Evolutionary conservation across 2,329 filamentous ascomycete species (phyloP).

Genomic region (Oidium heveae): DNA sequence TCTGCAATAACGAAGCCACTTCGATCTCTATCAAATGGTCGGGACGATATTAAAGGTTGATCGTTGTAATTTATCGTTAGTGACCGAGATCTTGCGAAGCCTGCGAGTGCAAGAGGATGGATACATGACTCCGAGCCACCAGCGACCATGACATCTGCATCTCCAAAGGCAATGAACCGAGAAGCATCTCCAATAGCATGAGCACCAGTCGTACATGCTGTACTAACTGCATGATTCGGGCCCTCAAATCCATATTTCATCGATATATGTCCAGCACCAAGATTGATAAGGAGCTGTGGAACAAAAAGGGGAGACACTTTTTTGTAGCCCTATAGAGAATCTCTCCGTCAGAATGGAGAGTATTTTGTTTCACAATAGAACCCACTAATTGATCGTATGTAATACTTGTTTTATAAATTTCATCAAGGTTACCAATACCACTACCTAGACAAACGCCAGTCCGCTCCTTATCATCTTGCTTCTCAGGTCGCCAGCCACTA

Average conservation of each 20-base stretch:
- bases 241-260: slow-evolving; percentile 80
- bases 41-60: slow-evolving; percentile 41
- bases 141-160: slow-evolving; percentile 90
- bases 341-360: background rate
- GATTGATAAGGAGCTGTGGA: slow-evolving; percentile 76
- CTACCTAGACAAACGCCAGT: slow-evolving; percentile 87
- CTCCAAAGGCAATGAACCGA: slow-evolving; percentile 74
- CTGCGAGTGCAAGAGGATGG: slow-evolving; percentile 76
- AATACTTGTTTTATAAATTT: slow-evolving; percentile 64
- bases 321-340: slow-evolving; percentile 44
- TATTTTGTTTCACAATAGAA: background rate
- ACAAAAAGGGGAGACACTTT: slow-evolving; percentile 89
- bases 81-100: slow-evolving; percentile 71
- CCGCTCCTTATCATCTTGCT: slow-evolving; percentile 36
- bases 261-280: slow-evolving; percentile 81
- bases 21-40: slow-evolving; percentile 63
- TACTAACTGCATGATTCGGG: slow-evolving; percentile 79
- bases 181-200: slow-evolving; percentile 86
- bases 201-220: slow-evolving; percentile 85
- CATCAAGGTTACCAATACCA: slow-evolving; percentile 82
- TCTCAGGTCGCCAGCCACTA: slow-evolving; percentile 37
- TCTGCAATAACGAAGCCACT: slow-evolving; percentile 83
- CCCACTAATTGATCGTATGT: slow-evolving; percentile 44
- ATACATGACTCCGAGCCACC: slow-evolving; percentile 90
- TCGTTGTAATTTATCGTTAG: slow-evolving; percentile 63